A percentile compares a stretch with the other conserved stretches of the same genome.
phyloP scores from a whole-genome alignment of 2,329 filamentous ascomycete genomes.

The Alternaria brassicae region DNA sequence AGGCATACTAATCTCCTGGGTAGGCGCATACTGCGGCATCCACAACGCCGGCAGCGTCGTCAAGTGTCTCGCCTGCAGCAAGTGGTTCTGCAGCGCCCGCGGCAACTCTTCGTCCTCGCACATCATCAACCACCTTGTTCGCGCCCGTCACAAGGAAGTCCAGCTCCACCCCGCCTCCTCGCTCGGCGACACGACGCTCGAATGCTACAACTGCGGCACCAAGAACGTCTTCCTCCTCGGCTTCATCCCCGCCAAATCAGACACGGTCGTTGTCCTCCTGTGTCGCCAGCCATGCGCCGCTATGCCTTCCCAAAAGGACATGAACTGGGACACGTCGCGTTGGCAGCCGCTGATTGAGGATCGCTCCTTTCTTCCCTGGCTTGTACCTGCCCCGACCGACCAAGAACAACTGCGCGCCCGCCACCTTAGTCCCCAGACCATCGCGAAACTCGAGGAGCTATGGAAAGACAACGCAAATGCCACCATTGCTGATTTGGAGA shows the following conservation, averaged over 20 bases:
- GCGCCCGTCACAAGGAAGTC: constrained; percentile 97
- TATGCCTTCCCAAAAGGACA: constrained; percentile 95
- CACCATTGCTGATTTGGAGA: constrained; percentile 90
- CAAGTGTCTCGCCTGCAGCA: constrained; percentile 93
- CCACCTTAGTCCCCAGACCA: constrained; percentile 91
- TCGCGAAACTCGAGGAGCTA: constrained; percentile 94
- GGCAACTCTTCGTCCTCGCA: constrained; percentile 97
- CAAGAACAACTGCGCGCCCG: constrained; percentile 94
- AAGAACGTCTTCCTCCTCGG: constrained; percentile 98
- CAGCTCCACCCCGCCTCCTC: constrained; percentile 93
- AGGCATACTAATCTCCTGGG: neutral
- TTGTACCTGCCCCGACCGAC: constrained; percentile 86
- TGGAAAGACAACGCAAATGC: constrained; percentile 95
- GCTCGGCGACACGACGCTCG: constrained; percentile 92
- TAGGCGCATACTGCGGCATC: constrained; percentile 86
- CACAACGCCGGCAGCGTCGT: constrained; percentile 95
- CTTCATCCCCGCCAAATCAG: constrained; percentile 98
- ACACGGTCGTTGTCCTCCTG: constrained; percentile 94
- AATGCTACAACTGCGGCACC: constrained; percentile 99
- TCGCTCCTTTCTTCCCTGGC: constrained; percentile 92
- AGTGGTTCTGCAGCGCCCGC: constrained; percentile 98
- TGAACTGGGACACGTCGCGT: constrained; percentile 98
- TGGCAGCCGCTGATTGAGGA: constrained; percentile 99
- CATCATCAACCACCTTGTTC: constrained; percentile 97
- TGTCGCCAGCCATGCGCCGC: constrained; percentile 96